Evolutionary conservation across 306 rosid genomes (phyloP).

Genomic region (Cicer arietinum): DNA sequence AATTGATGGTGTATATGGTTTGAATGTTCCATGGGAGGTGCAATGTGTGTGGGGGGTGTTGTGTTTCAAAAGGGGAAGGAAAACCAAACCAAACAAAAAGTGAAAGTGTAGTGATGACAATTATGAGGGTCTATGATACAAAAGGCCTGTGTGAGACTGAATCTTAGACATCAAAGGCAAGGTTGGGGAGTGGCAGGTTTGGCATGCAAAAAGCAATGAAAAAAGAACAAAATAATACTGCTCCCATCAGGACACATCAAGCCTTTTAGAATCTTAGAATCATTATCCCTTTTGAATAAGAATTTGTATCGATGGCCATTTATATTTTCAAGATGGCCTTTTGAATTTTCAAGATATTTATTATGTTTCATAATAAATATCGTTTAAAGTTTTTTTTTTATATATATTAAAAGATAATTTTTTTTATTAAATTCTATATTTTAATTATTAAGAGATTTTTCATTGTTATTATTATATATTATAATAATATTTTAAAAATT

Average conservation of each 20-base stretch:
- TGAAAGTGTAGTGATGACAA: conserved; percentile 38
- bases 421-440: too few relatives aligned
- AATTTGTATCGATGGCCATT: conserved; percentile 4
- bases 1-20: not conserved
- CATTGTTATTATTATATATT: too few relatives aligned
- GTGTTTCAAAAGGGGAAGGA: conserved; percentile 15
- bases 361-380: too few relatives aligned
- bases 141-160: conserved; percentile 36
- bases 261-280: conserved; percentile 30
- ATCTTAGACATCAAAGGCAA: not conserved
- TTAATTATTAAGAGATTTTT: too few relatives aligned
- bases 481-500: too few relatives aligned
- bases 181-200: conserved; percentile 41
- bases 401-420: too few relatives aligned
- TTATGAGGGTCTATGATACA: conserved; percentile 36
- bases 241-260: conserved; percentile 19
- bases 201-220: conserved; percentile 32
- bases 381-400: too few relatives aligned
- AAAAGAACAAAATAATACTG: conserved; percentile 14
- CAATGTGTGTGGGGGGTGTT: conserved; percentile 1
- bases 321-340: too few relatives aligned
- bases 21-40: not conserved
- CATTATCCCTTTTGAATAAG: conserved; percentile 17
- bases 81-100: conserved; percentile 10
- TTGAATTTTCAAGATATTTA: too few relatives aligned